These are phyloP conservation scores for Venturia aucupariae DNA, from an alignment of 2,329 filamentous ascomycete species.

Conservation along the genomic window DNA sequence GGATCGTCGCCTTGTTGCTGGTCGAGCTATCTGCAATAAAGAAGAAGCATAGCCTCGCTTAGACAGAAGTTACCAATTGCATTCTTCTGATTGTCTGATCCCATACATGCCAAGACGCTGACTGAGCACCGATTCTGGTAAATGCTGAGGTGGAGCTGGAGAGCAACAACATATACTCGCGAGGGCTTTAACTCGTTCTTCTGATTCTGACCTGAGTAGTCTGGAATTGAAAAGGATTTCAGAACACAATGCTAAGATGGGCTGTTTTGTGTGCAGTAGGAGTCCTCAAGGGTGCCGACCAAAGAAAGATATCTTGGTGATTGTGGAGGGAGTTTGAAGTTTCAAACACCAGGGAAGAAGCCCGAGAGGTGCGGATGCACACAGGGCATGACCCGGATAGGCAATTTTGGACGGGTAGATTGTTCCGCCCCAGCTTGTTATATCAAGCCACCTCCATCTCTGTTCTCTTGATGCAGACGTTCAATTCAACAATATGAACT, in stretches of 20 bases:
- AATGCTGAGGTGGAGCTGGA: background rate
- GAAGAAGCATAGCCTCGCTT: background rate
- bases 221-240: too few relatives aligned
- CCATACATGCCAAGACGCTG: background rate
- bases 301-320: too few relatives aligned
- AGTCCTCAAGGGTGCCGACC: too few relatives aligned
- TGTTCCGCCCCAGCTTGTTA: too few relatives aligned
- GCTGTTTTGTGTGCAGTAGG: too few relatives aligned
- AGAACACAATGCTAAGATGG: too few relatives aligned
- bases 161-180: too few relatives aligned
- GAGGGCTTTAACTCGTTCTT: too few relatives aligned
- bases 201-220: too few relatives aligned
- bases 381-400: background rate
- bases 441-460: background rate
- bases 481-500: background rate
- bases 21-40: background rate
- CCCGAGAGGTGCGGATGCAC: background rate
- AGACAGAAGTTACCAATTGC: background rate
- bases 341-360: background rate
- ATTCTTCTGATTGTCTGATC: background rate
- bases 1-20: background rate
- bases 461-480: background rate
- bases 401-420: background rate
- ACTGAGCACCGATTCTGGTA: background rate
- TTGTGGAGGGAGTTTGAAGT: background rate